phyloP scores from a whole-genome alignment of 495 filamentous ascomycete genomes.

The Hypoxylon fuscum region DNA sequence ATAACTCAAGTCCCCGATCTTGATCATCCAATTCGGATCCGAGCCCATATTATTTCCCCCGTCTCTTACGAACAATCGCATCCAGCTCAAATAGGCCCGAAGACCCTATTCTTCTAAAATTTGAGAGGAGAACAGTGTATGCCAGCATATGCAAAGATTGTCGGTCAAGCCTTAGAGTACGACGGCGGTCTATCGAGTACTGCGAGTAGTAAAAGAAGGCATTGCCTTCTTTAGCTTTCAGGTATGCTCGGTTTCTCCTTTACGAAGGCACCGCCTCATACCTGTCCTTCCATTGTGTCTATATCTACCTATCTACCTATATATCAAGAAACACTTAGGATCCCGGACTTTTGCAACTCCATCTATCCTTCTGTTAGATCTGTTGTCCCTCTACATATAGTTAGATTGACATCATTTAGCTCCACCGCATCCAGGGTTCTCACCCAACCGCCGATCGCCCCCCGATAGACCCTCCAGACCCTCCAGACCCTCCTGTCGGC shows the following conservation, averaged over 20 bases:
- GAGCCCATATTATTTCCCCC: conserved; percentile 18
- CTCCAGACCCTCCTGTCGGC: conserved; percentile 19
- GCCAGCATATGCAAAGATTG: conserved; percentile 36
- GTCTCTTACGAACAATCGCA: conserved; percentile 30
- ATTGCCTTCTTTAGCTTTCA: conserved; percentile 27
- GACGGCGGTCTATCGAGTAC: conserved; percentile 37
- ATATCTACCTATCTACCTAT: conserved; percentile 2
- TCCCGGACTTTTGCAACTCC: conserved; percentile 3
- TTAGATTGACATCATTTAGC: conserved; percentile 41
- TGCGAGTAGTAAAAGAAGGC: conserved; percentile 19
- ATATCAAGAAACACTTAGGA: conserved; percentile 14
- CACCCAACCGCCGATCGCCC: conserved; percentile 32
- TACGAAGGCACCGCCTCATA: conserved; percentile 7
- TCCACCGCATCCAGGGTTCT: conserved; percentile 37
- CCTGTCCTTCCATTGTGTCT: conserved; percentile 4
- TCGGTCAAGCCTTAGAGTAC: conserved; percentile 33
- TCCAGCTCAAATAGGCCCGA: conserved; percentile 36
- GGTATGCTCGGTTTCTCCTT: conserved; percentile 32
- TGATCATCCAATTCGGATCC: conserved; percentile 37
- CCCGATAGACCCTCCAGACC: conserved; percentile 23
- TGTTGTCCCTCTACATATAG: neutral
- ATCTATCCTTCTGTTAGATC: conserved; percentile 3
- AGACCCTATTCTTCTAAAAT: conserved; percentile 22
- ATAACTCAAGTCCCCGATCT: conserved; percentile 22
- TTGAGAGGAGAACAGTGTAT: conserved; percentile 35